Conservation (phyloP, 2,329 filamentous ascomycete genomes). For the Septoria petroselini region DNA sequence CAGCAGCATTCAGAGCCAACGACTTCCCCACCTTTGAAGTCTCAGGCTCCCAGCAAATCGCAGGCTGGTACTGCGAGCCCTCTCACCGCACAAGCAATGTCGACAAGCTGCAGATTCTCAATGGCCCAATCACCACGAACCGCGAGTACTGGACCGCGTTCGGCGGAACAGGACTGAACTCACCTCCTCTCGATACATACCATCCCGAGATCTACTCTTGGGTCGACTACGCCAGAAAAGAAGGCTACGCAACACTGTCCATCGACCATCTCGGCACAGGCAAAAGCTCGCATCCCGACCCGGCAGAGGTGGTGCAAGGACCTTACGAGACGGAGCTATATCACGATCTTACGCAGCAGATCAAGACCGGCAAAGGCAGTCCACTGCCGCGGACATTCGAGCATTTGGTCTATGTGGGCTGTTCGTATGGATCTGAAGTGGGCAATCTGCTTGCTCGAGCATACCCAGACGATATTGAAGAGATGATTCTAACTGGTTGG, state of each 20-base stretch:
- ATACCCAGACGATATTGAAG: conserved; percentile 18
- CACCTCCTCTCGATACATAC: conserved; percentile 8
- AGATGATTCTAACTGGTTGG: conserved; percentile 23
- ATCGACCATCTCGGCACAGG: conserved; percentile 19
- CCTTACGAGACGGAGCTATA: conserved; percentile 21
- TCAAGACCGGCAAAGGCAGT: conserved; percentile 4
- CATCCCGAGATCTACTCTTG: conserved; percentile 17
- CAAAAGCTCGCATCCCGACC: conserved; percentile 18
- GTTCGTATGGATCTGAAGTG: conserved; percentile 17
- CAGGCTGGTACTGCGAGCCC: conserved; percentile 19
- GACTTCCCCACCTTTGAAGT: conserved; percentile 6
- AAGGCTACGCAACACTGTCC: conserved; percentile 17
- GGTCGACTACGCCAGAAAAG: conserved; percentile 15
- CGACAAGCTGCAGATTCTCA: conserved; percentile 16
- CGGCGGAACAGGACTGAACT: conserved; percentile 11
- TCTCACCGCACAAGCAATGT: background rate
- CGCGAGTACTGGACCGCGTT: conserved; percentile 18
- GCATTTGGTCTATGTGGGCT: conserved; percentile 14
- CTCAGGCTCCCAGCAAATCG: conserved; percentile 13
- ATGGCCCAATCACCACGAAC: conserved; percentile 16
- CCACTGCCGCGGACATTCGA: conserved; percentile 10
- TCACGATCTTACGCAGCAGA: conserved; percentile 12
- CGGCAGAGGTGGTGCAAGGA: conserved; percentile 12
- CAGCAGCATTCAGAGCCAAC: conserved; percentile 3
- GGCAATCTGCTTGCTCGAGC: conserved; percentile 10